These are phyloP conservation scores for Amoebophrya sp. DNA, from an alignment of 169 alveolate genomes.

Conservation along the genomic window DNA sequence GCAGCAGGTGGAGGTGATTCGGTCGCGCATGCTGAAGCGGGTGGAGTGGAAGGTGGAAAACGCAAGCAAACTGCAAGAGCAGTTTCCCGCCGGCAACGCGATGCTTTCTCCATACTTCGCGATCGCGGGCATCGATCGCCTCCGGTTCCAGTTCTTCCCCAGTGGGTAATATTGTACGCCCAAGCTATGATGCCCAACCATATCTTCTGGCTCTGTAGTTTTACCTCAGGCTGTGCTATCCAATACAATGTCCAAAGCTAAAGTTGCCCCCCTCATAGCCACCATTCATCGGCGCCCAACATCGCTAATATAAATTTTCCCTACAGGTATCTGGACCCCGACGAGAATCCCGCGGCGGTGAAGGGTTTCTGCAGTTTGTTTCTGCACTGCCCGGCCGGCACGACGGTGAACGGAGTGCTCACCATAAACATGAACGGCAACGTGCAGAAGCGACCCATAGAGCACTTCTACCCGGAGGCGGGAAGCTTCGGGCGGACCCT, in stretches of 20 bases:
- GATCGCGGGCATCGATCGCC: background rate
- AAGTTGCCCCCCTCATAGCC: too few relatives aligned
- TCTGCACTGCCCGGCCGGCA: background rate
- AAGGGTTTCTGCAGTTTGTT: background rate
- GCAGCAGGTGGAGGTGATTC: background rate
- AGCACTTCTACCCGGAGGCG: background rate
- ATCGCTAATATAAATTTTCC: too few relatives aligned
- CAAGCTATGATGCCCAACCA: too few relatives aligned
- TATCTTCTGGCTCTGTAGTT: too few relatives aligned
- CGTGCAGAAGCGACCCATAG: background rate
- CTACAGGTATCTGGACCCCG: background rate
- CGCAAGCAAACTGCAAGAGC: background rate
- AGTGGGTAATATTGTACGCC: background rate
- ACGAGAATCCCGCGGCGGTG: background rate
- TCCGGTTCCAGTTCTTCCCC: background rate
- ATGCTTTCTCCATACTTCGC: background rate
- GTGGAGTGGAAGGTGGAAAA: background rate
- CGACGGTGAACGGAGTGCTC: background rate
- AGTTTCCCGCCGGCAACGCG: background rate
- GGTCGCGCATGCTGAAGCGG: background rate
- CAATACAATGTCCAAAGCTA: too few relatives aligned
- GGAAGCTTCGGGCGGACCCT: background rate
- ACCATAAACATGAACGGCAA: background rate
- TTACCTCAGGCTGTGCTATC: too few relatives aligned
- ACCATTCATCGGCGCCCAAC: too few relatives aligned